Percentiles rank a stretch among this genome's conserved stretches.
Evolutionary conservation across 495 filamentous ascomycete species (phyloP).

Genomic region (Penicillium cinerascens): DNA sequence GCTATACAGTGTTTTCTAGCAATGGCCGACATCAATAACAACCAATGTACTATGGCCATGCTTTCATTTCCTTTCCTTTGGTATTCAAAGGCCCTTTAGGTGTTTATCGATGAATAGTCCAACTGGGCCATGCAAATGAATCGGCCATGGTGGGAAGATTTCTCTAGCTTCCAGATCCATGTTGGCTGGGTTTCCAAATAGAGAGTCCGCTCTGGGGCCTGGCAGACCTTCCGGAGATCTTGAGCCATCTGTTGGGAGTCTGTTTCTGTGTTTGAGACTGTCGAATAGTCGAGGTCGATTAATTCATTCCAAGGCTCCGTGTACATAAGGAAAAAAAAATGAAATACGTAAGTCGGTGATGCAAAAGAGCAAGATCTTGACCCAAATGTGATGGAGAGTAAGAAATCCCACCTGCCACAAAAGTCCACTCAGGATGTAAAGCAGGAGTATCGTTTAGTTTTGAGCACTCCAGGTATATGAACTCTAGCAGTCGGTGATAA

Average conservation of each 20-base stretch:
- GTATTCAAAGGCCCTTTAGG: not conserved
- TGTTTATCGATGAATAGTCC: not conserved
- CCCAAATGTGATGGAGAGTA: not conserved
- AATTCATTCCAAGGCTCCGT: constrained; percentile 3
- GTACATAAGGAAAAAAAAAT: constrained; percentile 7
- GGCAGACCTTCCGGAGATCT: not conserved
- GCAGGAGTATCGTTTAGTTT: not conserved
- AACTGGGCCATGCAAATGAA: not conserved
- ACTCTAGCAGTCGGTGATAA: not conserved
- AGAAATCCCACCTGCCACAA: not conserved
- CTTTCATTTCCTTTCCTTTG: not conserved
- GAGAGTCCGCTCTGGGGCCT: not conserved
- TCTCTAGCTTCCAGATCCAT: not conserved
- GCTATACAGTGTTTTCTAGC: not conserved
- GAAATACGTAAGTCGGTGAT: not conserved
- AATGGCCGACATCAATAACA: not conserved
- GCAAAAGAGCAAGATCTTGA: not conserved
- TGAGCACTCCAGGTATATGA: not conserved
- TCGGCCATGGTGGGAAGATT: not conserved
- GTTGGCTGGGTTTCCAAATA: not conserved
- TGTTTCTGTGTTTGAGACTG: constrained; percentile 12
- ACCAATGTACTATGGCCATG: not conserved
- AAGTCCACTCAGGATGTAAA: not conserved
- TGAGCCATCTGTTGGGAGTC: not conserved
- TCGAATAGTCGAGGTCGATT: constrained; percentile 11